These are phyloP conservation scores for Penicillium robsamsonii DNA, from an alignment of 495 filamentous ascomycete genomes.

Conservation along the genomic window DNA sequence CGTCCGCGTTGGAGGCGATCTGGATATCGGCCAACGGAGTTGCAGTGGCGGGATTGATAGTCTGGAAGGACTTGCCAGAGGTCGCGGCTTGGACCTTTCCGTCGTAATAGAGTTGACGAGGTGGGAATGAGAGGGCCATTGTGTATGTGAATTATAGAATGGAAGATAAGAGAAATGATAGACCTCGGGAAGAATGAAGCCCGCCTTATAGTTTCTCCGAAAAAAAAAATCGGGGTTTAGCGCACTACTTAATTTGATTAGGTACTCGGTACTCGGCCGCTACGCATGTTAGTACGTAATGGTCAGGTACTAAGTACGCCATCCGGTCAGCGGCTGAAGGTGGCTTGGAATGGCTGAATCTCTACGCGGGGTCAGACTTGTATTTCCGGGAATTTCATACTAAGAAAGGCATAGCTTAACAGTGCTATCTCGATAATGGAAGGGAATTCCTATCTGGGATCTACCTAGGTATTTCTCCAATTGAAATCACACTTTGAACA, in stretches of 20 bases:
- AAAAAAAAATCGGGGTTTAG: background rate
- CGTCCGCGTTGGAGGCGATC: slow-evolving; percentile 58
- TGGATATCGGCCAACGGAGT: slow-evolving; percentile 62
- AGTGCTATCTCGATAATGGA: background rate
- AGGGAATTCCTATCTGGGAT: slow-evolving; percentile 5
- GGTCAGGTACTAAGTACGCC: slow-evolving; percentile 6
- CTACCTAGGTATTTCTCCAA: background rate
- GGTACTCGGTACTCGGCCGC: slow-evolving; percentile 6
- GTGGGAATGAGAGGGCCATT: slow-evolving; percentile 44
- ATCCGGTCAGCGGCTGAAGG: background rate
- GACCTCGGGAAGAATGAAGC: background rate
- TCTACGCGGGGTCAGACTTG: background rate
- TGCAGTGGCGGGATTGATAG: slow-evolving; percentile 66
- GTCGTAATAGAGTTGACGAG: slow-evolving; percentile 65
- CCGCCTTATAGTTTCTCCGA: slow-evolving; percentile 4
- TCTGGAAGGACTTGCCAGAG: slow-evolving; percentile 61
- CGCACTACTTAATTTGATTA: background rate
- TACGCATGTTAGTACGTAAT: background rate
- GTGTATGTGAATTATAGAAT: background rate
- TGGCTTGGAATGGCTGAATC: background rate
- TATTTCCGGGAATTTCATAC: background rate
- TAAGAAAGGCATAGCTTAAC: slow-evolving; percentile 1
- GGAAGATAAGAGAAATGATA: background rate
- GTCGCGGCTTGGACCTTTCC: slow-evolving; percentile 58
- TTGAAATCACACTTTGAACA: too few species aligned